Conservation (phyloP, 2,329 filamentous ascomycete species). For the Cercospora janseana region DNA sequence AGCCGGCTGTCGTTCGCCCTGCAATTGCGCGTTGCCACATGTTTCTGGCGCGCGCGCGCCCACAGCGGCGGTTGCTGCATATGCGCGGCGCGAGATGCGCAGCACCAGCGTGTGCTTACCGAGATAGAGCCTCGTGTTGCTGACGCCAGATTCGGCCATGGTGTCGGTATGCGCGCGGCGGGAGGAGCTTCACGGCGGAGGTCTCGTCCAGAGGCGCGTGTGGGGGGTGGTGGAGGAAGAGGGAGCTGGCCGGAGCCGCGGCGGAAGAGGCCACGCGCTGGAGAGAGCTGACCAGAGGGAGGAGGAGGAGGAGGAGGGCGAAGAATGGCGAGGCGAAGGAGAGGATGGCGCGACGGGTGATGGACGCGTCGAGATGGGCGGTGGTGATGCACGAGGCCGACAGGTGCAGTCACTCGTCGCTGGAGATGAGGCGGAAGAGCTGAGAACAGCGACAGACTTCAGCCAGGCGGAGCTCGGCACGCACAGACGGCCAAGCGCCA, state of each 20-base stretch:
- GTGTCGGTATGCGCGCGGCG: slow-evolving; percentile 7
- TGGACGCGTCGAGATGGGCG: slow-evolving; percentile 4
- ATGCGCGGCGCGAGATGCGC: slow-evolving; percentile 3
- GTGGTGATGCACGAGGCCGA: slow-evolving; percentile 12
- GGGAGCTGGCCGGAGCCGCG: slow-evolving; percentile 3
- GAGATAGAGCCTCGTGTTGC: slow-evolving; percentile 84
- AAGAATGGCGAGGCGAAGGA: not conserved
- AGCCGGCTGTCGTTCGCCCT: slow-evolving; percentile 13
- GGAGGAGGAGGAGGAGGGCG: no score
- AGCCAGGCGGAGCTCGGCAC: not conserved
- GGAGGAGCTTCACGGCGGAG: slow-evolving; percentile 3
- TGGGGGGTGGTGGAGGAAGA: slow-evolving; percentile 5
- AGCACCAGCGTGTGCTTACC: slow-evolving; percentile 4
- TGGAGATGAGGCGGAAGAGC: slow-evolving; percentile 6
- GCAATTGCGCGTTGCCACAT: slow-evolving; percentile 11
- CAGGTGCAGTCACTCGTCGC: slow-evolving; percentile 2
- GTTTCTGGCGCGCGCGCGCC: not conserved
- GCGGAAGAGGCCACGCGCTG: not conserved
- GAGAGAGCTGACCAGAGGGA: no score
- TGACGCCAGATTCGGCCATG: slow-evolving; percentile 74
- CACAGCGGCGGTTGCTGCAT: not conserved
- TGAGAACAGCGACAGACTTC: not conserved
- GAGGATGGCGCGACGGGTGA: no score
- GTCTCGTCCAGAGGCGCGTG: slow-evolving; percentile 10
- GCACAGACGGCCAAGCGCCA: not conserved